Percentiles rank a stretch among this genome's conserved stretches.
Conservation (phyloP, 495 filamentous ascomycete genomes). For the Sordaria brevicollis region DNA sequence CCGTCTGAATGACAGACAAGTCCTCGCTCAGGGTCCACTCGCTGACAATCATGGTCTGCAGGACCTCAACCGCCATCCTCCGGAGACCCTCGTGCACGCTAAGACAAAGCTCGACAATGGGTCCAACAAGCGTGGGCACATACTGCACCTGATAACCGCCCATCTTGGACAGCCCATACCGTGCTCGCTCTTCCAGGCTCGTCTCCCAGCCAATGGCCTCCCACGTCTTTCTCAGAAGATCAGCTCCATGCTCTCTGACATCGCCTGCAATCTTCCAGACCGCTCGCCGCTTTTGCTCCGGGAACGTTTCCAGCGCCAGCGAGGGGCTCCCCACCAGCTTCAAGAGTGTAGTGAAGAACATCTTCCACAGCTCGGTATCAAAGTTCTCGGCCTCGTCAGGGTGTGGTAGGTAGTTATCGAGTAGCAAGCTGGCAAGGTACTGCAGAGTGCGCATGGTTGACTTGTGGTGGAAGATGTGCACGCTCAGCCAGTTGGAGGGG, state of each 20-base stretch:
- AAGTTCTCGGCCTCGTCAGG: slow-evolving; percentile 90
- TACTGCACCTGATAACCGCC: slow-evolving; percentile 98
- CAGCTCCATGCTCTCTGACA: slow-evolving; percentile 83
- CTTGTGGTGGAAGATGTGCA: slow-evolving; percentile 91
- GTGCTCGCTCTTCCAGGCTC: slow-evolving; percentile 55
- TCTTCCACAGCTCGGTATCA: slow-evolving; percentile 86
- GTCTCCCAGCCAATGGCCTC: slow-evolving; percentile 97
- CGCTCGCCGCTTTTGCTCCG: slow-evolving; percentile 88
- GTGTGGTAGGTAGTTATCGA: slow-evolving; percentile 68
- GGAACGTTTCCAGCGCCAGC: slow-evolving; percentile 88
- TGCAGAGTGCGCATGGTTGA: slow-evolving; percentile 84
- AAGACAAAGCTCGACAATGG: slow-evolving; percentile 87
- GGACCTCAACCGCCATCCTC: slow-evolving; percentile 79
- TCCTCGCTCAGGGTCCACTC: slow-evolving; percentile 97
- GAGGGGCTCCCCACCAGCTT: slow-evolving; percentile 81
- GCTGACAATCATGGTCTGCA: slow-evolving; percentile 96
- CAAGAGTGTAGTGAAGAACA: slow-evolving; percentile 82
- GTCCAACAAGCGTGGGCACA: slow-evolving; percentile 79
- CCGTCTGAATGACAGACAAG: slow-evolving; percentile 82
- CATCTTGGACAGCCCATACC: slow-evolving; percentile 73
- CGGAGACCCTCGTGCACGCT: slow-evolving; percentile 90
- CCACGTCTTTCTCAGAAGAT: slow-evolving; percentile 76
- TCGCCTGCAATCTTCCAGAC: slow-evolving; percentile 99
- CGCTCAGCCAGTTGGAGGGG: slow-evolving; percentile 78
- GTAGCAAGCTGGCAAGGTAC: slow-evolving; percentile 64